Evolutionary conservation across 805 yeast genomes (phyloP).

Genomic region (Candida maltosa): DNA sequence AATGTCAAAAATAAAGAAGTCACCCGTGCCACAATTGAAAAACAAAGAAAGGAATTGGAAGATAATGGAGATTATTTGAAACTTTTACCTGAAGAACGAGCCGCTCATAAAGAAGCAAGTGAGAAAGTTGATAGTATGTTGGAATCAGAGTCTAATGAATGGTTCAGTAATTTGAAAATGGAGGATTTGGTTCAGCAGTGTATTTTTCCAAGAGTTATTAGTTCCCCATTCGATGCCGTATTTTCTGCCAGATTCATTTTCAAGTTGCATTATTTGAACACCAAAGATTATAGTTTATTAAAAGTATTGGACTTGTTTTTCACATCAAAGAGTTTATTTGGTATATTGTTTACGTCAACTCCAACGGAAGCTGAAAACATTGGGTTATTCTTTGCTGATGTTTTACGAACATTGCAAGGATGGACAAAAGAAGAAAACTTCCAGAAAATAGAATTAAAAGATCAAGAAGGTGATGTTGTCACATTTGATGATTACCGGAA

Average conservation of each 20-base stretch:
- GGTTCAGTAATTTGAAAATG: constrained; percentile 35
- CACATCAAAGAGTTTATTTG: constrained; percentile 43
- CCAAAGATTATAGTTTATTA: constrained; percentile 36
- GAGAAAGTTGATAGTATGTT: constrained; percentile 26
- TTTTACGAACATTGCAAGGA: constrained; percentile 45
- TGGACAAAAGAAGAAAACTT: constrained; percentile 38
- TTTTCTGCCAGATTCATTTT: constrained; percentile 62
- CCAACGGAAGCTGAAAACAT: constrained; percentile 77
- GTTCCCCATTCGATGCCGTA: constrained; percentile 81
- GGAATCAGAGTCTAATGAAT: constrained; percentile 19
- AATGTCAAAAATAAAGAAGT: constrained; percentile 24
- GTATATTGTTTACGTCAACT: constrained; percentile 67
- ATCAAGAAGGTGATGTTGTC: constrained; percentile 15
- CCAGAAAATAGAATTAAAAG: constrained; percentile 11
- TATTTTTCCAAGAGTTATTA: constrained; percentile 70
- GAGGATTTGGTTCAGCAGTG: constrained; percentile 55
- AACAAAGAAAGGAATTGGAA: constrained; percentile 18
- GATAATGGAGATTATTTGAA: constrained; percentile 22
- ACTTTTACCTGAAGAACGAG: constrained; percentile 36
- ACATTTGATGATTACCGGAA: constrained; percentile 34
- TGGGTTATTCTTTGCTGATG: constrained; percentile 65
- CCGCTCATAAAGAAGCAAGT: constrained; percentile 42
- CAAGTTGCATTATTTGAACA: constrained; percentile 37
- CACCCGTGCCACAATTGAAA: constrained; percentile 17
- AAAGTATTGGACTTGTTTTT: constrained; percentile 46